Evolutionary conservation across 164 flowering plant species (phyloP), one percentile per base, ranked within the genome.

Genomic region (Malania oleifera): DNA sequence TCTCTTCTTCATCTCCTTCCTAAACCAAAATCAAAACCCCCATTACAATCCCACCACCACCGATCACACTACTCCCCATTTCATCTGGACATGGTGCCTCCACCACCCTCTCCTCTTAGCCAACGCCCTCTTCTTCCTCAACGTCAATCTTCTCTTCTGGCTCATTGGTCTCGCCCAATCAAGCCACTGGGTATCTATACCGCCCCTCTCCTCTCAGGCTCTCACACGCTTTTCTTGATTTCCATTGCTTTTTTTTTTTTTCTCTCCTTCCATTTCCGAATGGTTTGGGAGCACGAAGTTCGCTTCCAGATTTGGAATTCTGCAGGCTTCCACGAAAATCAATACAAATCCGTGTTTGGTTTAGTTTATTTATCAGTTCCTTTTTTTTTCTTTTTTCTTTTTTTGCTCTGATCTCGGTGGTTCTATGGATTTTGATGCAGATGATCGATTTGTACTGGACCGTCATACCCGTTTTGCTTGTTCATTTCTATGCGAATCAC

Each of bases 371-470:
- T 18, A 2, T 6, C n/a, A 29, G 26, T n/a, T 13, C 7, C 0
- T 43, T 22, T 43, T 3, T 43, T 44, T 59, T 55, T 29, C 2
- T 49, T 3, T 26, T 51, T 61, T 3, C 15, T 29, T 46, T 14
- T 9, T 13, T 40, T 5, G 15, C 1, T 28, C 34, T 38, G 5
- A 51, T n/a, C 37, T 5, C n/a, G 22, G 41, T 25, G 57, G 27
- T n/a, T 43, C 5, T 20, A 5, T 61, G 52, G 37, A 14, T 27
- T 52, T 39, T 35, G 54, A 35, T 79, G 77, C 83, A 91, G 98
- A 78, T 93, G 96, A 93, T 93, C 41, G 96, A 84, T 70, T 62
- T 80, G 75, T 93, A 87, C 52, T 93, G 97, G 96, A 89, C 97
- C 3, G 91, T 83, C 62, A 79, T 93, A 40, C 98, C 98, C 11